These are phyloP conservation scores for Populus davidiana DNA, from an alignment of 345 rosid genomes.

Conservation along the genomic window DNA sequence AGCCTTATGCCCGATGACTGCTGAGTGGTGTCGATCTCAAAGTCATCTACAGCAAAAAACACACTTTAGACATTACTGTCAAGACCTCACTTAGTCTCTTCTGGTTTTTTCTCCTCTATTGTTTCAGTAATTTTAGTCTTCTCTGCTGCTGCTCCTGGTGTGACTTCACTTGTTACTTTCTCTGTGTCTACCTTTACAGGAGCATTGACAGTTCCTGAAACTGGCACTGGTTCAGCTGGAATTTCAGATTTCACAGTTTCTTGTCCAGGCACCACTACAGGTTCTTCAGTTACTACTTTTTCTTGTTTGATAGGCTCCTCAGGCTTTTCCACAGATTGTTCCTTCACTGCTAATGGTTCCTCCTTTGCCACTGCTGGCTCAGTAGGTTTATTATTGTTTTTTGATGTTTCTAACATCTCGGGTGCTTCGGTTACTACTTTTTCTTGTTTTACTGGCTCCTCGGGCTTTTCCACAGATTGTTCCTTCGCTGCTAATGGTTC, in stretches of 20 bases:
- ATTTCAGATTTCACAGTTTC: neutral
- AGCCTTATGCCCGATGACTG: neutral
- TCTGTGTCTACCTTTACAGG: neutral
- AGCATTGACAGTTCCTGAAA: neutral
- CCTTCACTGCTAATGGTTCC: neutral
- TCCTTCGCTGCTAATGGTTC: neutral
- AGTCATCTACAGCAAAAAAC: neutral
- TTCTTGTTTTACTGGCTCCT: conserved; percentile 6
- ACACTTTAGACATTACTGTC: neutral
- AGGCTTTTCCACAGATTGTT: neutral
- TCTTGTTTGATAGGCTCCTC: conserved; percentile 8
- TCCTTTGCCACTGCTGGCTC: neutral
- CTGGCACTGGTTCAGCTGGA: neutral
- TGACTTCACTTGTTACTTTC: neutral
- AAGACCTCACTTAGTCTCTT: conserved; percentile 14
- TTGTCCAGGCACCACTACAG: neutral
- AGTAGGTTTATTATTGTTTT: neutral
- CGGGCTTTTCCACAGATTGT: neutral
- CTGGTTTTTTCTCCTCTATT: conserved; percentile 3
- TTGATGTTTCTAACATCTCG: neutral
- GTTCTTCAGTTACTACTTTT: neutral
- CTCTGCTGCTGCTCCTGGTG: too few relatives aligned
- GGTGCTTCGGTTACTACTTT: neutral
- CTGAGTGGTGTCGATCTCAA: neutral
- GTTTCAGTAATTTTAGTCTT: neutral